phyloP scores from a whole-genome alignment of 257 asterid genomes.

The Rehmannia glutinosa region DNA sequence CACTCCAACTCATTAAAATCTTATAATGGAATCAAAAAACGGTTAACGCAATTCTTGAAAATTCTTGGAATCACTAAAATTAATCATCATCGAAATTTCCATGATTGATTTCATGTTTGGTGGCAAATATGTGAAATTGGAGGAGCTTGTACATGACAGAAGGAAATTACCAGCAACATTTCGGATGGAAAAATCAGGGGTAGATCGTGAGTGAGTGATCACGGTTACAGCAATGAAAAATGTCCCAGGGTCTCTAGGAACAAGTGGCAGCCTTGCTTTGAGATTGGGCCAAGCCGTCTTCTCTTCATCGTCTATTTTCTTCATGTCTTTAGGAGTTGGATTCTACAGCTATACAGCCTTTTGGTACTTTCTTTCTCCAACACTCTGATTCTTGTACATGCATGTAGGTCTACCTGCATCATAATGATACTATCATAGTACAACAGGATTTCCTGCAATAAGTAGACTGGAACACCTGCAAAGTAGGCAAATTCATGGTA shows the following conservation, averaged over 20 bases:
- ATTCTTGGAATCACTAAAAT: neutral
- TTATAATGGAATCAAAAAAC: neutral
- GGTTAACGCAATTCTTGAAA: neutral
- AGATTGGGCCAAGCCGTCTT: slow-evolving; percentile 58
- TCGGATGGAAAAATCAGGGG: neutral
- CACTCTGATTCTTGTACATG: neutral
- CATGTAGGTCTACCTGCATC: neutral
- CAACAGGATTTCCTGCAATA: neutral
- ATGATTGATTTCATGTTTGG: slow-evolving; percentile 7
- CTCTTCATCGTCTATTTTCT: slow-evolving; percentile 60
- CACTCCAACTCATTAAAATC: slow-evolving; percentile 13
- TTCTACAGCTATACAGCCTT: slow-evolving; percentile 78
- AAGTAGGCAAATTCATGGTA: neutral
- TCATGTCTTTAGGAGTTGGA: slow-evolving; percentile 68
- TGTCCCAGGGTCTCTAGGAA: slow-evolving; percentile 63
- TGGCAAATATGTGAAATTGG: neutral
- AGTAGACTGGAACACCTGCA: neutral
- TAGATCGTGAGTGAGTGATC: neutral
- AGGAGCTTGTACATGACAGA: slow-evolving; percentile 3
- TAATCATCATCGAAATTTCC: neutral
- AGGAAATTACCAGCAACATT: neutral
- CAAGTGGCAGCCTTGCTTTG: slow-evolving; percentile 48
- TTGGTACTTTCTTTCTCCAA: slow-evolving; percentile 39
- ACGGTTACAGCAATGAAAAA: slow-evolving; percentile 29
- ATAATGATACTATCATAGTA: neutral